Percentiles rank a stretch among this genome's conserved stretches.
phyloP scores from a whole-genome alignment of 2,329 filamentous ascomycete species.

The Epichloe bromicola region DNA sequence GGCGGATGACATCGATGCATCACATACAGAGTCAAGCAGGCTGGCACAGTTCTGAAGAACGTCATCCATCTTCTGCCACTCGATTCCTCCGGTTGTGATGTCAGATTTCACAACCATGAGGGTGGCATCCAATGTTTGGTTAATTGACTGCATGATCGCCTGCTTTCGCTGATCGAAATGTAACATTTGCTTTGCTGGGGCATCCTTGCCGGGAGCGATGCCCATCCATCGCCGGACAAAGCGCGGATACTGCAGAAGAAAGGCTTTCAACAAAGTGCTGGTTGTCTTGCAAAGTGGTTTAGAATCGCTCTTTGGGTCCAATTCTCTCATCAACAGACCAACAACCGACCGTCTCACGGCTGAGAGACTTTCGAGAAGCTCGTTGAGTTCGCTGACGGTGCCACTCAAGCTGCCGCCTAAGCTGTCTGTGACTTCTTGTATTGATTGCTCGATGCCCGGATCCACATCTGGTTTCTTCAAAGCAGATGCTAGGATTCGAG shows the following conservation, averaged over 20 bases:
- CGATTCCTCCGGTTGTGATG: slow-evolving; percentile 31
- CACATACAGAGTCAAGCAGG: slow-evolving; percentile 40
- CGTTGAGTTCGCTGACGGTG: slow-evolving; percentile 45
- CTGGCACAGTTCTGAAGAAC: slow-evolving; percentile 42
- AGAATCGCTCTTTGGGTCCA: slow-evolving; percentile 9
- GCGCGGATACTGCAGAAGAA: slow-evolving; percentile 45
- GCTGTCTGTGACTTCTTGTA: slow-evolving; percentile 36
- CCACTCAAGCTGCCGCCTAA: slow-evolving; percentile 49
- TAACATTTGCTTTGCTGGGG: slow-evolving; percentile 42
- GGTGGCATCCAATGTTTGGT: slow-evolving; percentile 46
- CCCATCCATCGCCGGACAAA: slow-evolving; percentile 51
- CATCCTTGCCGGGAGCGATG: slow-evolving; percentile 36
- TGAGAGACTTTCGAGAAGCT: slow-evolving; percentile 44
- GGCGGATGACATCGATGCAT: slow-evolving; percentile 18
- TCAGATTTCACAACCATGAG: slow-evolving; percentile 42
- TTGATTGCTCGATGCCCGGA: slow-evolving; percentile 26
- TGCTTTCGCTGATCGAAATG: slow-evolving; percentile 49
- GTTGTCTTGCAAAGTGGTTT: slow-evolving; percentile 12
- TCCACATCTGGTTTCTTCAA: slow-evolving; percentile 31
- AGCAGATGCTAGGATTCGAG: slow-evolving; percentile 41
- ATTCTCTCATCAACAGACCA: slow-evolving; percentile 27
- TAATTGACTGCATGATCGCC: slow-evolving; percentile 36
- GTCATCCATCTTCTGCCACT: slow-evolving; percentile 44
- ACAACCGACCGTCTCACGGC: slow-evolving; percentile 41
- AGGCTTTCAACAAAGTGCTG: slow-evolving; percentile 34